phyloP scores from a whole-genome alignment of 2,329 filamentous ascomycete genomes.

The Lasiodiplodia sp. region DNA sequence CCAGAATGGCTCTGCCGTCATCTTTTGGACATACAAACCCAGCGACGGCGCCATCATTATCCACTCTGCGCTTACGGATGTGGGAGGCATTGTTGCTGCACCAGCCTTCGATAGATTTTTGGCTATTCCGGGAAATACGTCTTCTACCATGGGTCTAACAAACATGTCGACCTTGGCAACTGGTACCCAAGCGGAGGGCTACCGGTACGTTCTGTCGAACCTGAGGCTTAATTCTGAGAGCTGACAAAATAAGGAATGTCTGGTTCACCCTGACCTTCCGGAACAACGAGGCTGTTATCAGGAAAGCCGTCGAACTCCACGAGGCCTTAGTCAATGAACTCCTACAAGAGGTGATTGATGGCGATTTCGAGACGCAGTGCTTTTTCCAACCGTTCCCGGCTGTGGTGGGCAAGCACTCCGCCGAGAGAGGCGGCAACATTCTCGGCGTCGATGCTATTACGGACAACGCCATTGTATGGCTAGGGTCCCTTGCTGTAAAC shows the following conservation, averaged over 20 bases:
- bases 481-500: slow-evolving; percentile 35
- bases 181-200: slow-evolving; percentile 35
- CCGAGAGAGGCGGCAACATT: slow-evolving; percentile 50
- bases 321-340: slow-evolving; percentile 46
- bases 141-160: slow-evolving; percentile 35
- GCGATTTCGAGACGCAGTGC: slow-evolving; percentile 43
- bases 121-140: slow-evolving; percentile 37
- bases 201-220: slow-evolving; percentile 30
- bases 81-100: slow-evolving; percentile 30
- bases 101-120: slow-evolving; percentile 37
- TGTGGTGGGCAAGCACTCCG: slow-evolving; percentile 44
- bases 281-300: slow-evolving; percentile 46
- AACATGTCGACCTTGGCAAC: slow-evolving; percentile 37
- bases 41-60: slow-evolving; percentile 35
- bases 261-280: slow-evolving; percentile 38
- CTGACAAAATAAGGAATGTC: slow-evolving; percentile 35
- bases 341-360: slow-evolving; percentile 38
- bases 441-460: slow-evolving; percentile 43
- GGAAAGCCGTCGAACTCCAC: slow-evolving; percentile 50
- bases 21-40: slow-evolving; percentile 40
- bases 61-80: slow-evolving; percentile 35
- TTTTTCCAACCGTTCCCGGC: slow-evolving; percentile 51
- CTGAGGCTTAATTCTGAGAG: slow-evolving; percentile 21
- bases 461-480: slow-evolving; percentile 18
- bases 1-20: slow-evolving; percentile 35